Evolutionary conservation across 2,329 filamentous ascomycete species (phyloP), one percentile per base, ranked within the genome.

Genomic region (Fusarium gaditjirri): DNA sequence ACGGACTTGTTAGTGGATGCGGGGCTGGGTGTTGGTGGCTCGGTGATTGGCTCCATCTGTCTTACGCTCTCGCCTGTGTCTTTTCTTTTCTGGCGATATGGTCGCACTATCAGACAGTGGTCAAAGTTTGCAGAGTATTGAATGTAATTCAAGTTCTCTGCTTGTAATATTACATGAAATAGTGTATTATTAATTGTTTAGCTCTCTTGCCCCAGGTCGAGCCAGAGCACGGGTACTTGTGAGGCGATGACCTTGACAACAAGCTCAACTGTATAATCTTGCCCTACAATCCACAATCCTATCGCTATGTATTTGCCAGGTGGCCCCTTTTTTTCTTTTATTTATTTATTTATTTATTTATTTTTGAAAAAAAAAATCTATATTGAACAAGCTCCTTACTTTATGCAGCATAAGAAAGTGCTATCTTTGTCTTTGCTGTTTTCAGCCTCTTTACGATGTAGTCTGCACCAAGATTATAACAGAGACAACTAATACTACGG

Each of bases 131-230:
- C 49, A 7, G 46, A 49, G 3, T 21, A 31, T 3, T 13, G 7
- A 47, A 3, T 8, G 1, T 5, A 9, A 3, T 21, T 2, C 4
- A 9, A 0, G 8, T 21, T 14, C 5, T 1, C 0, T 12, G 9
- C 11, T 6, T 47, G 3, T 12, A 2, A n/a, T 1, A 8, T 3
- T 27, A 2, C 4, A 6, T 14, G 3, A 23, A 13, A 23, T 3
- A 7, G 0, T 8, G 2, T 16, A 49, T 13, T 11, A 11, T 0
- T 7, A 5, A 19, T 17, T 23, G 2, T 21, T 49, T 9, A 13
- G 35, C 9, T 3, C n/a, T 9, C 13, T 0, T 16, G 4, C 11
- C 9, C 44, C 6, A n/a, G 9, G 21, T 10, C 0, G 27, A 12
- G 6, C 2, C 10, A n/a, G 27, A 11, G 19, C 1, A 6, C 19